Evolutionary conservation across 768 basidiomycete species (phyloP), one percentile per base, ranked within the genome.

Genomic region (Nidularia pulvinata): DNA sequence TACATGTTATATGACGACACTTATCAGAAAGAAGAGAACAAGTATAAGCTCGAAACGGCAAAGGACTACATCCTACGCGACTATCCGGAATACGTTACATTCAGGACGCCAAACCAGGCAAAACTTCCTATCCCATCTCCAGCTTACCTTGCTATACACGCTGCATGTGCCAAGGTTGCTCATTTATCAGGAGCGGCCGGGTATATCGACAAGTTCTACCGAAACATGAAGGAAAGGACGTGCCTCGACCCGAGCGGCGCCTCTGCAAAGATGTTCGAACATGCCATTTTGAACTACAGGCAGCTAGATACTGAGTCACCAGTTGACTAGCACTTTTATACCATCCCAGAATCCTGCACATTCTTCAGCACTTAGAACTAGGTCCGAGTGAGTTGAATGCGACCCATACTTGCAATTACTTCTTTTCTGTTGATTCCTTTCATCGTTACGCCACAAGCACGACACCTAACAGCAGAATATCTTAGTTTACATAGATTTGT

Each of bases 121-220:
- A 57, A 52, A 32, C 51, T 61, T 43, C 67, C 70, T 1, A 47
- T 74, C 46, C 74, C 76, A 32, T 63, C 60, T 36, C 59, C 63
- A 14, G 47, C 37, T 10, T 70, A 71, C 53, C 65, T 76, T 30
- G 55, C 57, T 5, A 59, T 78, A 44, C 76, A 76, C 50, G 74
- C 74, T n/a, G 65, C 69, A 22, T 76, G 72, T 51, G 71, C 75
- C 14, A 64, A 68, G 49, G 66, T 75, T 2, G 70, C 72, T 33
- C 66, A 71, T 57, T 61, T 75, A 33, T 76, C 74, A 3, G 74
- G 76, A 33, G 76, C 71, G 2, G 65, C 60, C 5, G 64, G 63
- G 43, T 68, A 66, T 42, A 69, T 77, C 30, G 64, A 69, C 35
- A 65, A 56, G 34, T 37, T 72, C 16, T 46, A 57, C 14, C 36